Conservation (phyloP, 108 stramenopile genomes). For the Tribonema minus region DNA sequence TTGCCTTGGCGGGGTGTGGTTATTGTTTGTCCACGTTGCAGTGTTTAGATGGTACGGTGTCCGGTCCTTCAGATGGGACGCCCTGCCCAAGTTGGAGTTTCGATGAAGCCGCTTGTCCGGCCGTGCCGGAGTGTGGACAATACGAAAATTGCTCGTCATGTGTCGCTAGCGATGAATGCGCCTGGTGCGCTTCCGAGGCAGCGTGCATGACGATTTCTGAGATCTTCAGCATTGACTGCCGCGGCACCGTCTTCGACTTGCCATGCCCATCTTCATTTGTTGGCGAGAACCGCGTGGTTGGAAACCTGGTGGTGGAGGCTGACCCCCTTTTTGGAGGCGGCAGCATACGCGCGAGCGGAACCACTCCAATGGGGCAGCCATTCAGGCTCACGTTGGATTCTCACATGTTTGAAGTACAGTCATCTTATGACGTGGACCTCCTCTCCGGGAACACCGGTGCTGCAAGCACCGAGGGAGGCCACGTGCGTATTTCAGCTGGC, state of each 20-base stretch:
- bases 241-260: conserved; percentile 57
- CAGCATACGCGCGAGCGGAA: conserved; percentile 24
- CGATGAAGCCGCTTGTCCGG: conserved; percentile 43
- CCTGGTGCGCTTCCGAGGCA: conserved; percentile 60
- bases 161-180: conserved; percentile 53
- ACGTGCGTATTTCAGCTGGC: conserved; percentile 44
- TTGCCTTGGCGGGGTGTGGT: conserved; percentile 44
- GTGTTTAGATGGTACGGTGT: conserved; percentile 46
- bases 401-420: conserved; percentile 24
- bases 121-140: conserved; percentile 44
- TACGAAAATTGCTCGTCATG: conserved; percentile 49
- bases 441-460: conserved; percentile 14
- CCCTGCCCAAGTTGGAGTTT: conserved; percentile 55
- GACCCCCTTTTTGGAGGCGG: conserved; percentile 60
- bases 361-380: not conserved
- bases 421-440: conserved; percentile 45
- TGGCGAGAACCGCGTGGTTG: conserved; percentile 54
- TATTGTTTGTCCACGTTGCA: conserved; percentile 57
- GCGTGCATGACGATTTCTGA: conserved; percentile 56
- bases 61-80: conserved; percentile 48
- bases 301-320: conserved; percentile 56
- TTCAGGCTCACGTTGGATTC: conserved; percentile 41
- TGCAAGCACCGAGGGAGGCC: conserved; percentile 41
- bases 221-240: conserved; percentile 54
- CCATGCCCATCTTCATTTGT: conserved; percentile 57